phyloP scores from a whole-genome alignment of 1,284 basidiomycete species.

The Puccinia horiana region DNA sequence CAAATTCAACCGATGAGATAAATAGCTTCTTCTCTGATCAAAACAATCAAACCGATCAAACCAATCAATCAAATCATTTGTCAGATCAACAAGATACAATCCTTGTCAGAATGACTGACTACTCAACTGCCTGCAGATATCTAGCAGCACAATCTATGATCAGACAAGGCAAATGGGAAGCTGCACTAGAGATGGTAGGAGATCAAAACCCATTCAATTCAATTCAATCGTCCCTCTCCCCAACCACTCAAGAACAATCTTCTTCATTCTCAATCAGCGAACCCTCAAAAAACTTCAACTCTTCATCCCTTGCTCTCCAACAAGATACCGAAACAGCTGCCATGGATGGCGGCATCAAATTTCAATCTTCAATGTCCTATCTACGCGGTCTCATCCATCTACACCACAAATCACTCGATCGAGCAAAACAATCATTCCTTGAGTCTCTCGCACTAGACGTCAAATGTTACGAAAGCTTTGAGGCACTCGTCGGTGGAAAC shows the following conservation, averaged over 20 bases:
- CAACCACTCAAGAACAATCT: background rate
- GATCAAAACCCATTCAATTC: slow-evolving; percentile 77
- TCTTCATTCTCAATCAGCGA: slow-evolving; percentile 58
- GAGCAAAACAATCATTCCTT: slow-evolving; percentile 90
- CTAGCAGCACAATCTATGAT: slow-evolving; percentile 93
- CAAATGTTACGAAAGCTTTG: slow-evolving; percentile 95
- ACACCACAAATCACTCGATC: slow-evolving; percentile 81
- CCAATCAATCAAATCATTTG: background rate
- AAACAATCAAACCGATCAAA: background rate
- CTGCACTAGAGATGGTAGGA: slow-evolving; percentile 89
- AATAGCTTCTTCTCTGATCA: slow-evolving; percentile 19
- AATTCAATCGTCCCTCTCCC: background rate
- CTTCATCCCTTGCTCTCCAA: slow-evolving; percentile 66
- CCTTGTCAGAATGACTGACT: slow-evolving; percentile 69
- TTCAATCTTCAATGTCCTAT: slow-evolving; percentile 93
- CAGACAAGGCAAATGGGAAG: slow-evolving; percentile 86
- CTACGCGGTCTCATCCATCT: slow-evolving; percentile 90
- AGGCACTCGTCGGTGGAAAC: slow-evolving; percentile 82
- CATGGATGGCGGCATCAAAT: slow-evolving; percentile 63
- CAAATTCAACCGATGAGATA: slow-evolving; percentile 1
- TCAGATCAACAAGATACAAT: background rate
- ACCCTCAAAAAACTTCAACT: slow-evolving; percentile 76
- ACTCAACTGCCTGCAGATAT: slow-evolving; percentile 88
- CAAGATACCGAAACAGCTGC: slow-evolving; percentile 31
- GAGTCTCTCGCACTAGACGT: slow-evolving; percentile 91